Evolutionary conservation across 768 basidiomycete species (phyloP), one percentile per base, ranked within the genome.

Genomic region (Boletus eberwhitei): DNA sequence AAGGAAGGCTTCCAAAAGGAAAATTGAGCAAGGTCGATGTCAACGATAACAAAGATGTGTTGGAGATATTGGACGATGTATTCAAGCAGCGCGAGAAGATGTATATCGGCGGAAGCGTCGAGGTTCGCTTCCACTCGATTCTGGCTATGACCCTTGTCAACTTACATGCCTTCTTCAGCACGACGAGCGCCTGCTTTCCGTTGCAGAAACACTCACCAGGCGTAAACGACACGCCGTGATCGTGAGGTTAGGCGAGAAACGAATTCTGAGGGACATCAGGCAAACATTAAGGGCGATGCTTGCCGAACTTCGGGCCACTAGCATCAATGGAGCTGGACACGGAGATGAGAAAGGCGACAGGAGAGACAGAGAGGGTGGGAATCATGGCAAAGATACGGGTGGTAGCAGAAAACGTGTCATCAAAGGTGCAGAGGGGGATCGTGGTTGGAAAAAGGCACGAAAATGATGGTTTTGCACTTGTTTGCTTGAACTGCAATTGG

Each of bases 211-310:
- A n/a, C 64, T 81, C 2, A 52, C 76, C 5, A 53, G 73, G 49
- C 82, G 84, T 59, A 79, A 76, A 62, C 75, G 74, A 54, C 75
- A 85, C 54, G 92, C 93, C 1, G 65, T 86, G 8, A 72, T 88
- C 43, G 90, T 93, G 13, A 79, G 93, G 35, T 66, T 90, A 11
- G 89, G 90, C 5, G 93, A 95, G 74, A 93, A 93, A 72, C 72
- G 79, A 22, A 84, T 93, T 13, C 63, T 94, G 50, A 64, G 62
- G 3, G 60, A 58, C 1, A 55, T 70, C 0, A 60, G 74, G 41
- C 57, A 64, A 36, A 38, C n/a, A 16, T 29, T 68, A 8, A 26
- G 22, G 32, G 29, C 9, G 21, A 44, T 53, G 45, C 49, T 58
- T 45, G 39, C 53, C 9, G 58, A 59, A 34, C 36, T 59, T 26